Percentiles rank a stretch among this genome's conserved stretches.
These are phyloP conservation scores for Truncatella angustata DNA, from an alignment of 2,329 filamentous ascomycete species.

Conservation along the genomic window DNA sequence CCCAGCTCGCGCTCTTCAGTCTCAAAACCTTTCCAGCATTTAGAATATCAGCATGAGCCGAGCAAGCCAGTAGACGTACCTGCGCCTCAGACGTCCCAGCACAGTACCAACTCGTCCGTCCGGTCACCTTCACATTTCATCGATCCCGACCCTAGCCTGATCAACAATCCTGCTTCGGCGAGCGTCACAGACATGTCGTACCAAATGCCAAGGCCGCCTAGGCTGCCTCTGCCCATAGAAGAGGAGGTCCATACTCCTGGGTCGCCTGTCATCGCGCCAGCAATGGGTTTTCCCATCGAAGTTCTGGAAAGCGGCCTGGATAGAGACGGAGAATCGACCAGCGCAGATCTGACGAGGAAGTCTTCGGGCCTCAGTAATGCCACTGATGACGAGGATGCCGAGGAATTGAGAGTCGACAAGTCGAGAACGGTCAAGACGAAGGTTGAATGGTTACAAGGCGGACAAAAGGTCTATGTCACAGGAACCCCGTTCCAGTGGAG, in stretches of 20 bases:
- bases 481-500: slow-evolving; percentile 98
- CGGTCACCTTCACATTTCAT: slow-evolving; percentile 33
- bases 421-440: slow-evolving; percentile 76
- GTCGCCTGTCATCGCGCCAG: slow-evolving; percentile 80
- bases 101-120: slow-evolving; percentile 24
- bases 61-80: slow-evolving; percentile 61
- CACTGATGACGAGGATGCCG: slow-evolving; percentile 74
- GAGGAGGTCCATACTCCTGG: slow-evolving; percentile 87
- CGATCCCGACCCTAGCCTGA: slow-evolving; percentile 36
- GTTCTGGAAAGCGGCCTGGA: slow-evolving; percentile 45
- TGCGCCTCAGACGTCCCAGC: slow-evolving; percentile 19
- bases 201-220: slow-evolving; percentile 68
- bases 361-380: slow-evolving; percentile 60
- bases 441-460: slow-evolving; percentile 81
- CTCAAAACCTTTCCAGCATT: slow-evolving; percentile 30
- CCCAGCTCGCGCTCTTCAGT: slow-evolving; percentile 33
- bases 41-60: slow-evolving; percentile 39
- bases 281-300: slow-evolving; percentile 50
- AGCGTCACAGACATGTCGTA: slow-evolving; percentile 65
- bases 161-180: slow-evolving; percentile 47
- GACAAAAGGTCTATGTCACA: slow-evolving; percentile 92
- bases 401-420: slow-evolving; percentile 74
- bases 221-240: slow-evolving; percentile 88
- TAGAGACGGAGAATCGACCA: slow-evolving; percentile 34
- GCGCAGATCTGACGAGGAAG: slow-evolving; percentile 49